Evolutionary conservation across 345 rosid species (phyloP), one percentile per base, ranked within the genome.

Genomic region (Populus nigra): DNA sequence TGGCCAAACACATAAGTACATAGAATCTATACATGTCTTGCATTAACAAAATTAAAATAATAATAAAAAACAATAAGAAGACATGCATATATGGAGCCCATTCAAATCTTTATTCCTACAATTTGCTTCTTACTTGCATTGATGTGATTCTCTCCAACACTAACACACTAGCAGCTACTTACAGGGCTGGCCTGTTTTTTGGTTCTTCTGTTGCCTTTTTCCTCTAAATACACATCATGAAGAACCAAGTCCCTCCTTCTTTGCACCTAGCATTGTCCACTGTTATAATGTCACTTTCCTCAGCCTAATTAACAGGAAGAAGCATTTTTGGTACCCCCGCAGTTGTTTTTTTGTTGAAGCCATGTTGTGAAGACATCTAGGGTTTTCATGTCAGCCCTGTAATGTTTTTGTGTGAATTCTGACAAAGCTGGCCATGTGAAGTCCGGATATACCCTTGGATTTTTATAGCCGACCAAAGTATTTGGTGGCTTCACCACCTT

Each of bases 361-460:
- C 95, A 92, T 41, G 75, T 82, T 39, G 89, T 66, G 85, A 92
- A 92, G 45, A 66, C 89, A 62, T 88, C 86, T 23, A 92, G 91
- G 63, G 97, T 92, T 73, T 91, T 91, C 91, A 89, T 92, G 89
- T 92, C 97, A 17, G 97, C 92, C 74, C 97, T 86, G 86, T 92
- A 92, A 73, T 92, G 88, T 81, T 92, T 91, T 72, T 92, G 97
- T 8, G 95, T 91, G 85, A 92, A 92, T 68, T 91, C 95, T 33
- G 88, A 91, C 18, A 92, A 77, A 82, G 82, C 81, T 72, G 89
- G 81, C 97, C 97, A 92, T 22, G 94, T 91, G 81, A 92, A 92
- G 79, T 92, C 98, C 27, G 98, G 98, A 71, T 91, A 91, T 17
- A 47, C 73, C 80, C 99, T 87, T 69, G 93, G 93, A 68, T 84